Conservation (phyloP, 495 filamentous ascomycete species). For the Stereocaulon alpinum region DNA sequence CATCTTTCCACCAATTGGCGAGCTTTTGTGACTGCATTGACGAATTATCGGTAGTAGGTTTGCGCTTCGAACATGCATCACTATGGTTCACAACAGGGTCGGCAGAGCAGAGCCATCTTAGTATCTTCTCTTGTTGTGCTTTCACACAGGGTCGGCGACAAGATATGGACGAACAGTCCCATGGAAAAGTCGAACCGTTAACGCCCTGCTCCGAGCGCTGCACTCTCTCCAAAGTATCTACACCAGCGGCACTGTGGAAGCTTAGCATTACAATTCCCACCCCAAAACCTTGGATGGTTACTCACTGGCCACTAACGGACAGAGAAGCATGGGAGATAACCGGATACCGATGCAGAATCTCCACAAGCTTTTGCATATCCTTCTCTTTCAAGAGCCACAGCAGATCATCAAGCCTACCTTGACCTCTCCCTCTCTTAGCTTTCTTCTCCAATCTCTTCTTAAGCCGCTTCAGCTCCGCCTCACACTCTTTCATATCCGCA, state of each 20-base stretch:
- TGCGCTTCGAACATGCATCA: background rate
- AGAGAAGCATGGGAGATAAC: background rate
- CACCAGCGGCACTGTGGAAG: background rate
- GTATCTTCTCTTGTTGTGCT: background rate
- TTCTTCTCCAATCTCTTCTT: background rate
- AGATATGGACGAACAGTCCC: too few relatives aligned
- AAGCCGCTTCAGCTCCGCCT: background rate
- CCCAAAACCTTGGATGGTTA: background rate
- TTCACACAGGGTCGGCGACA: too few relatives aligned
- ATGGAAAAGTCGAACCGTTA: background rate
- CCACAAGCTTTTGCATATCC: background rate
- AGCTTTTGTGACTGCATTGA: background rate
- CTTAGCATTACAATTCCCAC: background rate
- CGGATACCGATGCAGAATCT: background rate
- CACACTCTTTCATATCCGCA: background rate
- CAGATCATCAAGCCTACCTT: background rate
- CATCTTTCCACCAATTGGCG: background rate
- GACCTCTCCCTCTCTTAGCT: background rate
- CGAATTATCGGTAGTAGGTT: conserved; percentile 13
- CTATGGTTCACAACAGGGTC: background rate
- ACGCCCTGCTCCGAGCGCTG: background rate
- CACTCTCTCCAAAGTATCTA: background rate
- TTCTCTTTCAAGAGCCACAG: background rate
- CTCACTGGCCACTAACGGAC: background rate
- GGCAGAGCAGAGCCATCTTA: background rate